These are phyloP conservation scores for Saccharomycopsis guyanensis DNA, from an alignment of 805 yeast genomes.

Conservation along the genomic window DNA sequence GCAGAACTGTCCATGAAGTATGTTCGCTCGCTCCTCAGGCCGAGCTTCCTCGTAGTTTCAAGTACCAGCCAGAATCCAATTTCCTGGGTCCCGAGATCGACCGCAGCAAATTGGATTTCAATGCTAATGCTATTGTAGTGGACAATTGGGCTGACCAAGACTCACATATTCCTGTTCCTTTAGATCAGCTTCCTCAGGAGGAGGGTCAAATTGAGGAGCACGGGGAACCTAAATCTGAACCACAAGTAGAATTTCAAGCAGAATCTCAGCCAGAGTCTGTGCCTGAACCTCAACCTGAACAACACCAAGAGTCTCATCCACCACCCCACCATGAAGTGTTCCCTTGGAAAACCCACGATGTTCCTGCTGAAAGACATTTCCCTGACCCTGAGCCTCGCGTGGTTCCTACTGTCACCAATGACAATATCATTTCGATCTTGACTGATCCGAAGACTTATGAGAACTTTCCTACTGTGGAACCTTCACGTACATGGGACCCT, in stretches of 20 bases:
- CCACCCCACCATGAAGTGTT: neutral
- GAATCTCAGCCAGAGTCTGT: neutral
- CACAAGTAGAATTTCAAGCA: neutral
- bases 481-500: conserved; percentile 9
- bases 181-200: conserved; percentile 1
- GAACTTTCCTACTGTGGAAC: conserved; percentile 8
- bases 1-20: neutral
- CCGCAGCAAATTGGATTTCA: neutral
- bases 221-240: neutral
- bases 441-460: conserved; percentile 14
- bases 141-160: no score
- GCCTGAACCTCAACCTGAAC: neutral
- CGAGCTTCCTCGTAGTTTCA: neutral
- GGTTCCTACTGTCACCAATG: neutral
- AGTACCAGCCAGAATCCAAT: neutral
- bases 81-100: neutral
- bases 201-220: neutral
- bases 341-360: neutral
- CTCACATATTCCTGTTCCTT: neutral
- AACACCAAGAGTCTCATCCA: neutral
- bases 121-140: neutral
- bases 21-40: neutral
- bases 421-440: conserved; percentile 9
- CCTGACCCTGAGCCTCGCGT: neutral
- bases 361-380: neutral